Base-by-base conservation (phyloP, 2,329 filamentous ascomycete genomes). In the Phaeosphaeriaceae sp. region DNA sequence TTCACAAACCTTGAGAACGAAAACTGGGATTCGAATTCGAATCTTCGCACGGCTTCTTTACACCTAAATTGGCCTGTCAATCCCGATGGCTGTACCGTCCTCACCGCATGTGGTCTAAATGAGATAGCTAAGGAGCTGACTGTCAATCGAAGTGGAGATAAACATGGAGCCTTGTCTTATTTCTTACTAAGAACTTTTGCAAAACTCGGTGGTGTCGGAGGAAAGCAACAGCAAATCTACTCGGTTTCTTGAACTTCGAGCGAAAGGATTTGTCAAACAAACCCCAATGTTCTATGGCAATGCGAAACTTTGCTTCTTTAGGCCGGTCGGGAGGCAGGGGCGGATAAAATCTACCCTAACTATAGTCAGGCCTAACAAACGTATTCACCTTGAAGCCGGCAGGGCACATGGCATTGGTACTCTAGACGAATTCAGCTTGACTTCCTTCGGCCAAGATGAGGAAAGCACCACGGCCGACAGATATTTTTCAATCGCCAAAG, bases 271-370 rank as follows among this genome's bases (percentile, higher is more conserved):
- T 15, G 13, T 15, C 6, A 16, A 33, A 13, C 30, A 33, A 33
- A 33, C 30, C 40, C 6, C 74, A 40, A 11, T 70, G 69, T 17
- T 58, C 17, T 49, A 67, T 52, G 39, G 60, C 52, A 45, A 50
- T 40, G 47, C 39, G 59, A 1, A 55, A 38, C 15, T 35, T 46
- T 38, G 45, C 48, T 33, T 50, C 35, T 34, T 59, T 46, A 3
- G 42, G n/a, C n/a, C n/a, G n/a, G n/a, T n/a, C n/a, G n/a, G n/a
- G n/a, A n/a, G n/a, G n/a, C n/a, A n/a, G n/a, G n/a, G n/a, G n/a
- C n/a, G n/a, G n/a, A n/a, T n/a, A n/a, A n/a, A n/a, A n/a, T n/a
- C n/a, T n/a, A n/a, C n/a, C n/a, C n/a, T n/a, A n/a, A n/a, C n/a
- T n/a, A n/a, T n/a, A n/a, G n/a, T n/a, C n/a, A n/a, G n/a, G n/a